Percentiles rank a stretch among this genome's conserved stretches.
These are phyloP conservation scores for Fusarium sp. DNA, from an alignment of 2,329 filamentous ascomycete genomes.

Conservation along the genomic window DNA sequence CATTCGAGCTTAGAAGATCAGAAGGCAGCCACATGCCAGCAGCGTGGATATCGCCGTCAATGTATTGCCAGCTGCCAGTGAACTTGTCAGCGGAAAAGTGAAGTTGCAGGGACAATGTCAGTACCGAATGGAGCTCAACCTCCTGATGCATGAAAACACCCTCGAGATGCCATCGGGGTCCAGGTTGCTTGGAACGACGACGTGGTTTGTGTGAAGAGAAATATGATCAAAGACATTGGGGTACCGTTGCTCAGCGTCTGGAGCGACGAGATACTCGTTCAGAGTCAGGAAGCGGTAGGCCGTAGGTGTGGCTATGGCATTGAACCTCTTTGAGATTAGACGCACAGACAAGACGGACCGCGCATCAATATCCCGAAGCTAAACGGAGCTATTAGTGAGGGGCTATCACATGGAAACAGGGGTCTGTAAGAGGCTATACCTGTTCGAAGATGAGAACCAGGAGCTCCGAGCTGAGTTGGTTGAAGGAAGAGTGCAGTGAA, in stretches of 20 bases:
- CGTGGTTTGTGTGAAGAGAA: conserved; percentile 53
- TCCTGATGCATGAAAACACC: conserved; percentile 51
- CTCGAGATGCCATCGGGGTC: conserved; percentile 50
- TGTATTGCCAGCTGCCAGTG: conserved; percentile 53
- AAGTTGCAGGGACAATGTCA: conserved; percentile 1
- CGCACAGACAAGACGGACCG: conserved; percentile 50
- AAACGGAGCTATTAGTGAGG: conserved; percentile 23
- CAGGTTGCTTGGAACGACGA: conserved; percentile 55
- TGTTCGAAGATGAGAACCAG: conserved; percentile 56
- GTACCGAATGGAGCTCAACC: conserved; percentile 56
- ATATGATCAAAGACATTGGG: conserved; percentile 51
- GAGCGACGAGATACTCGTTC: conserved; percentile 52
- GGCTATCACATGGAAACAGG: background rate
- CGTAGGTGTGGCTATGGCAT: conserved; percentile 57
- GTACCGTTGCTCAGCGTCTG: conserved; percentile 48
- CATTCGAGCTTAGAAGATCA: conserved; percentile 50
- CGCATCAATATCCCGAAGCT: conserved; percentile 55
- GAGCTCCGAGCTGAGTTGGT: conserved; percentile 57
- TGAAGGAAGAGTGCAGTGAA: conserved; percentile 27
- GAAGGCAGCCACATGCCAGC: conserved; percentile 52
- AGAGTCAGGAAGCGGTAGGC: conserved; percentile 54
- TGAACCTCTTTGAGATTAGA: conserved; percentile 53
- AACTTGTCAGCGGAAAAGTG: conserved; percentile 19
- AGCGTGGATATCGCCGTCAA: conserved; percentile 43
- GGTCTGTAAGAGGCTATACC: conserved; percentile 43